Conservation (phyloP, 306 rosid genomes). For the Arachis stenosperma region DNA sequence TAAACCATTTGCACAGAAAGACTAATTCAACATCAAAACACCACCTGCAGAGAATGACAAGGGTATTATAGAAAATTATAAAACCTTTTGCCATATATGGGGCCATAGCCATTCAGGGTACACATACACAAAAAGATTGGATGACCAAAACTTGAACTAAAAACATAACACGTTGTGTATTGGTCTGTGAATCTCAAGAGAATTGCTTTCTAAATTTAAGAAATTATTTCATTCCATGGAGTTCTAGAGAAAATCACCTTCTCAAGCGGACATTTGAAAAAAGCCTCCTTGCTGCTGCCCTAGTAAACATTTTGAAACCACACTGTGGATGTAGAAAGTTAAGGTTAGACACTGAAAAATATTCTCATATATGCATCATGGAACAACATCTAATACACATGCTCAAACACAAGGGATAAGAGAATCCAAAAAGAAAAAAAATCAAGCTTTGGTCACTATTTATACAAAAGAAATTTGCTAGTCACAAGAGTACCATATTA, state of each 20-base stretch:
- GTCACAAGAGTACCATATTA: not conserved
- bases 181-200: not conserved
- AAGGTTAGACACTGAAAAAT: conserved; percentile 28
- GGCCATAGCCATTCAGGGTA: not conserved
- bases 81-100: not conserved
- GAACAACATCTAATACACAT: conserved; percentile 19
- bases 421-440: conserved; percentile 12
- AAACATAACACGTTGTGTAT: not conserved
- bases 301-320: conserved; percentile 96
- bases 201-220: conserved; percentile 14
- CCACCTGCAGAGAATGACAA: conserved; percentile 69
- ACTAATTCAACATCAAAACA: conserved; percentile 95
- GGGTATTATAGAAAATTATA: conserved; percentile 20
- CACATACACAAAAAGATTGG: conserved; percentile 4
- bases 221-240: conserved; percentile 26
- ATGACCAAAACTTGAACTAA: not conserved
- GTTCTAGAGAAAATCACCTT: conserved; percentile 54
- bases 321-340: conserved; percentile 60
- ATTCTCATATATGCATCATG: not conserved
- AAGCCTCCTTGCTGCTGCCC: conserved; percentile 93
- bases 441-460: conserved; percentile 32
- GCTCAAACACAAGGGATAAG: conserved; percentile 27
- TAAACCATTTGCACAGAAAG: conserved; percentile 70
- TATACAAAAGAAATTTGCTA: not conserved
- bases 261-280: conserved; percentile 81